A percentile compares a stretch with the other conserved stretches of the same genome.
Conservation (phyloP, 257 asterid species). For the Solanum dulcamara region DNA sequence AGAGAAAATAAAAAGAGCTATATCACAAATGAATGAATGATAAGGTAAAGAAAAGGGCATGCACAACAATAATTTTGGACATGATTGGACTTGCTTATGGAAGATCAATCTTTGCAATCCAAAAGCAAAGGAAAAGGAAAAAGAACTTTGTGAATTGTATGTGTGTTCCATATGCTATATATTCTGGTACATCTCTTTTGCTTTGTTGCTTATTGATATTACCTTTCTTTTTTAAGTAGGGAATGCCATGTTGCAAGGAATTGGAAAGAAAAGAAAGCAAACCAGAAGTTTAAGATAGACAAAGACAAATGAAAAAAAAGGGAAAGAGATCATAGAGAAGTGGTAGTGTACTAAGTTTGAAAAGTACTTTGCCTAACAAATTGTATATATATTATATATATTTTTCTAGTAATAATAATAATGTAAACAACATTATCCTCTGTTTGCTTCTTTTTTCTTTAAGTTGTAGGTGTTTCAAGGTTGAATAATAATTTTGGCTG, state of each 20-base stretch:
- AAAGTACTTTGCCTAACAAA: background rate
- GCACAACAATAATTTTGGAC: background rate
- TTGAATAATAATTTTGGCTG: background rate
- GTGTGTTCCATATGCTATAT: background rate
- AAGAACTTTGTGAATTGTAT: background rate
- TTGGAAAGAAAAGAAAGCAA: background rate
- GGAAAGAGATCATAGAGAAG: background rate
- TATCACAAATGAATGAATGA: background rate
- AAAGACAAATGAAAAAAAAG: background rate
- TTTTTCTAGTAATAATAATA: background rate
- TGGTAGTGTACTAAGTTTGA: background rate
- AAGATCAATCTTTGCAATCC: background rate
- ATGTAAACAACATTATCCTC: background rate
- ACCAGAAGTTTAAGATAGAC: background rate
- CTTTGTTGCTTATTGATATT: background rate
- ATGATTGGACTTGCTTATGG: conserved; percentile 1
- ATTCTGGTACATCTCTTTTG: background rate
- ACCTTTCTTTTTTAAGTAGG: background rate
- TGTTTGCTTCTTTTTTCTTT: background rate
- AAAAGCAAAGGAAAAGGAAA: background rate
- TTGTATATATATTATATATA: background rate
- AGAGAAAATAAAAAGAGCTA: background rate
- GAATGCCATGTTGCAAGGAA: background rate
- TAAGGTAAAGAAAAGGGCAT: background rate
- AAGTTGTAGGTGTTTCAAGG: background rate